Base-by-base conservation (phyloP, 495 filamentous ascomycete genomes). In the Talaromyces liani region DNA sequence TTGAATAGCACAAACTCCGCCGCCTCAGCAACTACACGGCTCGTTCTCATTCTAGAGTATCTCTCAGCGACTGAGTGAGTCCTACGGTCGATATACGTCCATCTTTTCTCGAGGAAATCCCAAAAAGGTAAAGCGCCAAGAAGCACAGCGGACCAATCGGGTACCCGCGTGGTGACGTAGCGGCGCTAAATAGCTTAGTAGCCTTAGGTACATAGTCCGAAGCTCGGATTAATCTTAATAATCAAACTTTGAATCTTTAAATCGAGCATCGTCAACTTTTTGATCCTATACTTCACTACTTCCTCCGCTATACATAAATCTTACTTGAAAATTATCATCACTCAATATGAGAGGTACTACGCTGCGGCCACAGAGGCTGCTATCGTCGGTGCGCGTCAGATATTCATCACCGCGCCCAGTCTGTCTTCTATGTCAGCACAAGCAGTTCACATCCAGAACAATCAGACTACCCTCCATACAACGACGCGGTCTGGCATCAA, bases 371-470 rank as follows among this genome's bases (percentile, higher is more conserved):
- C 62, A 63, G 39, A 53, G 62, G 53, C 25, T 62, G 29, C 0
- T 62, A 20, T 29, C 22, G 0, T 47, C 45, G 10, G 25, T 20
- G 31, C 41, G 65, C 47, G 56, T 31, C 20, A 34, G 34, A 18
- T 18, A n/a, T 34, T 59, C 41, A 29, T 4, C 20, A 9, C 31
- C 36, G 58, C 58, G 34, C 20, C 20, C 58, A 18, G 25, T 49
- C 20, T 62, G 60, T 53, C 60, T 62, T 12, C 18, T 34, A 62
- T 62, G 60, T 53, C 60, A 33, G 41, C 31, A 41, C 22, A 45
- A 45, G 12, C 39, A 60, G 9, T 18, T 33, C 56, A 1, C 56
- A 25, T 51, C n/a, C 60, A 58, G 55, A 20, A 27, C 59, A 29
- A 3, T 16, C 55, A 61, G 22, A 6, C 47, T 18, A 45, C 29